Conservation (phyloP, 331 rosid genomes). For the Phaseolus coccineus region DNA sequence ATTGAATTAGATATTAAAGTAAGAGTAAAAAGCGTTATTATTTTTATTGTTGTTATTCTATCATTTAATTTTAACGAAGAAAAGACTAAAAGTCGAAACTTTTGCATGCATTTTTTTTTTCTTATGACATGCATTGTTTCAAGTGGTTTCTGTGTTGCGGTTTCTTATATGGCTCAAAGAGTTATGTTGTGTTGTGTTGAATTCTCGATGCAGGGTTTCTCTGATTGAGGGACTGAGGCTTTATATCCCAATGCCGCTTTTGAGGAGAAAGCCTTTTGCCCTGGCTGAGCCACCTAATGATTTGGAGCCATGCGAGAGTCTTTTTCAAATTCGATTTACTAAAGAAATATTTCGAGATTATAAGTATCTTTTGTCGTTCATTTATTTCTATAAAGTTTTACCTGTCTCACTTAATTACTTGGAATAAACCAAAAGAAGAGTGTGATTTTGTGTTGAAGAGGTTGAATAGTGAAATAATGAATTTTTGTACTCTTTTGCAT, state of each 20-base stretch:
- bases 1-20: neutral
- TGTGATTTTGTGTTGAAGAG: neutral
- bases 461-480: neutral
- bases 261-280: constrained; percentile 74
- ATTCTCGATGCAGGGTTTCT: constrained; percentile 45
- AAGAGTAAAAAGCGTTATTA: neutral
- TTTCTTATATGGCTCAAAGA: constrained; percentile 24
- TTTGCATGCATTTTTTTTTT: neutral
- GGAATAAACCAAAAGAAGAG: neutral
- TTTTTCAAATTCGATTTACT: constrained; percentile 85
- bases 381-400: neutral
- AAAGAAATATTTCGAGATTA: constrained; percentile 86
- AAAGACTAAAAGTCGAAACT: neutral
- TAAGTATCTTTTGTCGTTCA: constrained; percentile 69
- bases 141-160: constrained; percentile 16
- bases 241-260: constrained; percentile 69
- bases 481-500: constrained; percentile 22
- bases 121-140: neutral
- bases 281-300: constrained; percentile 75
- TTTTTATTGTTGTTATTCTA: too few species aligned
- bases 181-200: constrained; percentile 45
- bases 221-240: constrained; percentile 42
- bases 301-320: constrained; percentile 71
- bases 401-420: neutral
- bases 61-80: neutral